Conservation (phyloP, 176 grass and related monocot species). For the Bonia amplexicaulis region DNA sequence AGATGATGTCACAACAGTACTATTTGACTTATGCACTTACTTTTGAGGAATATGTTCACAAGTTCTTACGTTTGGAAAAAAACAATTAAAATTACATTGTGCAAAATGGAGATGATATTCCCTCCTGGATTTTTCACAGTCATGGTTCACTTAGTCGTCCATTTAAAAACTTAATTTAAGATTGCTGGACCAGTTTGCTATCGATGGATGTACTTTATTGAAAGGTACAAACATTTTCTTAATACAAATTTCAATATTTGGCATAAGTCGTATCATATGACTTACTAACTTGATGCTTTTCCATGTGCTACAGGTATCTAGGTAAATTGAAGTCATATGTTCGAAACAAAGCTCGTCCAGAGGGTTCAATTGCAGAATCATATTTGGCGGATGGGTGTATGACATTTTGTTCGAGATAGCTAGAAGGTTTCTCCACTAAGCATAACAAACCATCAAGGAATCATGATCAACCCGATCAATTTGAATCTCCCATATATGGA, state of each 20-base stretch:
- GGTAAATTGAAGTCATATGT: conserved; percentile 13
- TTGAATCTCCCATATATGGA: neutral
- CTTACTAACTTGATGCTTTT: too few species aligned
- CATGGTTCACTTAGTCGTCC: too few species aligned
- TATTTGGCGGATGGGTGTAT: neutral
- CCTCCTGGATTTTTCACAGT: too few species aligned
- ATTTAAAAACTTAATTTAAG: too few species aligned
- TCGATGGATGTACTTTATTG: conserved; percentile 20
- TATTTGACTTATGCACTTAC: too few species aligned
- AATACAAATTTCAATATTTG: too few species aligned
- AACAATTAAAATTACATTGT: too few species aligned
- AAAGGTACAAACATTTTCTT: neutral
- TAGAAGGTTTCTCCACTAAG: neutral
- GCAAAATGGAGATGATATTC: too few species aligned
- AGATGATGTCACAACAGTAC: too few species aligned
- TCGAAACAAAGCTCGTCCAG: neutral
- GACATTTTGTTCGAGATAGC: neutral
- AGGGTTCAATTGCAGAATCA: neutral
- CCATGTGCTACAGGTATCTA: neutral
- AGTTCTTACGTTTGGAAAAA: too few species aligned
- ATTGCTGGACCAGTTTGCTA: neutral
- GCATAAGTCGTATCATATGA: too few species aligned
- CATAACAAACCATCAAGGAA: neutral
- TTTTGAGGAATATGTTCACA: too few species aligned
- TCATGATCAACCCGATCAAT: neutral